Evolutionary conservation across 192 early-diverging fungal species (phyloP).

Genomic region (Obelidium mucronatum): DNA sequence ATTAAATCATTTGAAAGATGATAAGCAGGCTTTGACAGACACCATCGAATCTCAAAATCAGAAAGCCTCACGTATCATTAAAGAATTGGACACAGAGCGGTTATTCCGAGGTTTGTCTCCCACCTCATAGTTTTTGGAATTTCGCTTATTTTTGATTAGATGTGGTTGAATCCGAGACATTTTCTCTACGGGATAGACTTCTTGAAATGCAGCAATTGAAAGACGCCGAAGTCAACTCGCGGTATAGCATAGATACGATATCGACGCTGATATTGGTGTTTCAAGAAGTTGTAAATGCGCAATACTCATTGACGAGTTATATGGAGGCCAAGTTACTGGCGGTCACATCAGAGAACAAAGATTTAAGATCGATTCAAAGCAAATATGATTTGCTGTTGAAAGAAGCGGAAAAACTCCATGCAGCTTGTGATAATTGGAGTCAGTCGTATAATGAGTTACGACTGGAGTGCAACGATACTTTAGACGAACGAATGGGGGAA

Average conservation of each 20-base stretch:
- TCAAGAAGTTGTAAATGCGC: constrained; percentile 14
- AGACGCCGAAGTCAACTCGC: constrained; percentile 2
- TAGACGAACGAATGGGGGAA: background rate
- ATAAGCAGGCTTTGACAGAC: background rate
- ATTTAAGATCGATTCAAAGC: background rate
- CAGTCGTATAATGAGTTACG: constrained; percentile 21
- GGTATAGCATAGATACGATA: background rate
- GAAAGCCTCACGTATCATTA: background rate
- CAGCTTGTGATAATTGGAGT: constrained; percentile 24
- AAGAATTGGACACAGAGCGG: constrained; percentile 1
- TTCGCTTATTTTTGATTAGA: no score
- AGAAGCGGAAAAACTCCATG: constrained; percentile 16
- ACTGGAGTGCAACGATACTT: background rate
- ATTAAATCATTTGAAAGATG: background rate
- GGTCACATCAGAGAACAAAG: background rate
- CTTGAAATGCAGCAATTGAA: constrained; percentile 17
- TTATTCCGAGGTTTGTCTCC: constrained; percentile 13
- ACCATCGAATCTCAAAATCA: background rate
- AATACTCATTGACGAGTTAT: background rate
- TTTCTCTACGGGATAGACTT: background rate
- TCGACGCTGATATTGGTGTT: background rate
- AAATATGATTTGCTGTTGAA: background rate
- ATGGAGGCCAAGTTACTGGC: constrained; percentile 4
- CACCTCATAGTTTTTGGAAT: no score
- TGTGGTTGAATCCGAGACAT: background rate